Evolutionary conservation across 2,329 filamentous ascomycete genomes (phyloP).

Genomic region (Fusarium hostae): DNA sequence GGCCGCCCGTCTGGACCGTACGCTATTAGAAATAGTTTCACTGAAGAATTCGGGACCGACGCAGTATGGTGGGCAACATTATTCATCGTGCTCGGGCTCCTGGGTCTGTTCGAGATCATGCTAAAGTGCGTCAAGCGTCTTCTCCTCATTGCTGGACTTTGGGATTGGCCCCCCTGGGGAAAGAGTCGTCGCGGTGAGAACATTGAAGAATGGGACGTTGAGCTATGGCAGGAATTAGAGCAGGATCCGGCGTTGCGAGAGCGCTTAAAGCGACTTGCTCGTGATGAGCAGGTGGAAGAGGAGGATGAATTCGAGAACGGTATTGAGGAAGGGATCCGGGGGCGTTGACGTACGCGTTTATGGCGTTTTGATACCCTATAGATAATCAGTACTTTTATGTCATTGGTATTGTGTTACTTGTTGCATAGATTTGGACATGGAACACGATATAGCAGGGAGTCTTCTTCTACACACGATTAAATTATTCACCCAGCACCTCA

Average conservation of each 20-base stretch:
- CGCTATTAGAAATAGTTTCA: constrained; percentile 74
- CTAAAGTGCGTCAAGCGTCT: constrained; percentile 62
- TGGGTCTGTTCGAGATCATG: constrained; percentile 73
- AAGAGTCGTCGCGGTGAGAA: constrained; percentile 49
- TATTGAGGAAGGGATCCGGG: constrained; percentile 30
- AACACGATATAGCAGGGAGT: constrained; percentile 13
- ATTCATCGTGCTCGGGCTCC: constrained; percentile 69
- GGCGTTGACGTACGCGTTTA: constrained; percentile 19
- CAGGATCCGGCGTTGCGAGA: constrained; percentile 59
- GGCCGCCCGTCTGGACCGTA: constrained; percentile 64
- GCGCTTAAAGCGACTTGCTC: constrained; percentile 55
- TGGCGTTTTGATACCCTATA: constrained; percentile 42
- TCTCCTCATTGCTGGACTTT: constrained; percentile 58
- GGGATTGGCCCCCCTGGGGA: constrained; percentile 60
- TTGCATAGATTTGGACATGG: constrained; percentile 13
- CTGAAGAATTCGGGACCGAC: constrained; percentile 73
- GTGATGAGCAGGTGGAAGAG: constrained; percentile 47
- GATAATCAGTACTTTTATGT: constrained; percentile 26
- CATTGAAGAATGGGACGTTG: constrained; percentile 63
- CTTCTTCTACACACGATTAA: background rate
- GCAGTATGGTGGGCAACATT: constrained; percentile 79
- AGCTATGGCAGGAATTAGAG: constrained; percentile 69
- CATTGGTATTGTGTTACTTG: constrained; percentile 3
- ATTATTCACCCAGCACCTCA: background rate
- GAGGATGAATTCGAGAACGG: constrained; percentile 39